These are phyloP conservation scores for Colletotrichum higginsianum DNA, from an alignment of 2,329 filamentous ascomycete species.

Conservation along the genomic window DNA sequence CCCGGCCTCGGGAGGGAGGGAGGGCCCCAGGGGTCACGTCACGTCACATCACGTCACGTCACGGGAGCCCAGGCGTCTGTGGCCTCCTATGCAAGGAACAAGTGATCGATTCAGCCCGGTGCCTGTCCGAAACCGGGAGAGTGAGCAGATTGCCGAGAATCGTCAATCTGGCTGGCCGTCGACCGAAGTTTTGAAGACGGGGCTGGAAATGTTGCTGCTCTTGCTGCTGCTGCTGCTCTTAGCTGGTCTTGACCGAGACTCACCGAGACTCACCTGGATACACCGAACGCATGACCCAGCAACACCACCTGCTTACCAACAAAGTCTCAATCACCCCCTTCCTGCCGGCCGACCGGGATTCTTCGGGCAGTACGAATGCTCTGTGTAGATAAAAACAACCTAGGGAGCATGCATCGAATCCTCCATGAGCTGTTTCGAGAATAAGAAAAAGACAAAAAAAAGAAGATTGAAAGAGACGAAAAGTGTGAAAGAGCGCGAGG, in stretches of 20 bases:
- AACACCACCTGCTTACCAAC: no score
- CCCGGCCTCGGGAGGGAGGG: conserved; percentile 10
- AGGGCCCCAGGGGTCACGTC: not conserved
- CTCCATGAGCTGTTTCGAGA: conserved; percentile 31
- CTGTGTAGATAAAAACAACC: not conserved
- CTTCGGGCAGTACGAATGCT: no score
- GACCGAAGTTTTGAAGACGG: not conserved
- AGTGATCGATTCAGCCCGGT: conserved; percentile 24
- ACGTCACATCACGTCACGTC: not conserved
- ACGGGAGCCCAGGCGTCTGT: conserved; percentile 35
- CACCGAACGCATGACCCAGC: not conserved
- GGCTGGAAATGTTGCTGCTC: not conserved
- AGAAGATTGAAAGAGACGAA: not conserved
- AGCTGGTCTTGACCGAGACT: conserved; percentile 29
- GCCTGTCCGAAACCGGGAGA: not conserved
- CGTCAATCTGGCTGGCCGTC: conserved; percentile 9
- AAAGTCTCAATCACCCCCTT: no score
- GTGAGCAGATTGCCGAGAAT: conserved; percentile 21
- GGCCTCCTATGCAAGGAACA: conserved; percentile 39
- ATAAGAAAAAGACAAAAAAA: no score
- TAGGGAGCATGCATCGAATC: conserved; percentile 16
- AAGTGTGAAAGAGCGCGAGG: conserved; percentile 28
- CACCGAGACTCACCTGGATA: conserved; percentile 6
- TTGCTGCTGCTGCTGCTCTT: not conserved
- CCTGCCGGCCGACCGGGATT: no score